These are phyloP conservation scores for Jatropha multifida DNA, from an alignment of 441 rosid species.

Conservation along the genomic window DNA sequence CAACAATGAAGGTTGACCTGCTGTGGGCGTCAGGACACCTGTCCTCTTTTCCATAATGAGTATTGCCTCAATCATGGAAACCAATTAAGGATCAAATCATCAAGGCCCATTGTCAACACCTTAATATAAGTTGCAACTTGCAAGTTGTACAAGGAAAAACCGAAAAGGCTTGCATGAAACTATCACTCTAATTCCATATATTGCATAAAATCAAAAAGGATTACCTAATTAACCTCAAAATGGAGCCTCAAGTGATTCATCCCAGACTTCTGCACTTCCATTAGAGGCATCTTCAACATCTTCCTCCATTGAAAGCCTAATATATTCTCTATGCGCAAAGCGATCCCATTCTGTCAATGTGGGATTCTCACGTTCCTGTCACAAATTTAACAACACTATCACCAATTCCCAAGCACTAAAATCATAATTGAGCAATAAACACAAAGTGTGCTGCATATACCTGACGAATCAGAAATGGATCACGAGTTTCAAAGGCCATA, in stretches of 20 bases:
- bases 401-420: background rate
- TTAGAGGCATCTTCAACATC: conserved; percentile 95
- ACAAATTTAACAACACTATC: conserved; percentile 17
- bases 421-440: conserved; percentile 3
- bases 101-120: background rate
- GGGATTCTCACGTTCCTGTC: conserved; percentile 96
- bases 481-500: conserved; percentile 96
- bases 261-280: conserved; percentile 98
- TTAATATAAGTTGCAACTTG: background rate
- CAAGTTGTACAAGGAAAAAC: conserved; percentile 4
- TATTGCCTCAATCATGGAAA: background rate
- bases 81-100: background rate
- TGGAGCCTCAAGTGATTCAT: conserved; percentile 95
- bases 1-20: background rate
- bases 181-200: background rate
- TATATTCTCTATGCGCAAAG: conserved; percentile 97
- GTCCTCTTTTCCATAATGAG: background rate
- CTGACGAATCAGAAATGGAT: conserved; percentile 98
- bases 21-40: background rate
- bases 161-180: background rate
- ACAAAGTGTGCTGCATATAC: conserved; percentile 30
- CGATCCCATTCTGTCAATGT: conserved; percentile 99
- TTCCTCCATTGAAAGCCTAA: conserved; percentile 97
- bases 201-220: background rate
- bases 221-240: conserved; percentile 48